Evolutionary conservation across 164 flowering plant genomes (phyloP).

Genomic region (Macadamia integrifolia): DNA sequence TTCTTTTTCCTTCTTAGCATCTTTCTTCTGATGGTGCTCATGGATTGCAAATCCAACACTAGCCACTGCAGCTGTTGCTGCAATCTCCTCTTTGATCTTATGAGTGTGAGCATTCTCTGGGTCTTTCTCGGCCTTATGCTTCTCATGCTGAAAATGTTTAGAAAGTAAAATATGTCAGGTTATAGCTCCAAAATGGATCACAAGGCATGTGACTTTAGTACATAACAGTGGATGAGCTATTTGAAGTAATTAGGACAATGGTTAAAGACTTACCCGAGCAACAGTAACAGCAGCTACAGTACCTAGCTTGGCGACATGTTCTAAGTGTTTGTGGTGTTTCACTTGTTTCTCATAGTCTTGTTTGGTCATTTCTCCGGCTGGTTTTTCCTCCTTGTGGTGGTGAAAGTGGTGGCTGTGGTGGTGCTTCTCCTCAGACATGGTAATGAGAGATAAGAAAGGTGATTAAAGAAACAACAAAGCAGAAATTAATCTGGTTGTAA

Average conservation of each 20-base stretch:
- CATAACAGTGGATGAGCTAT: too few species aligned
- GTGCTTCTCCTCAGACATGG: too few species aligned
- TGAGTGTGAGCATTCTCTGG: constrained; percentile 66
- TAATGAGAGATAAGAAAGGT: too few species aligned
- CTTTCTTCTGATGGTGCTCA: constrained; percentile 76
- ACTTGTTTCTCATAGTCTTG: constrained; percentile 36
- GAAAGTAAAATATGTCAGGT: neutral
- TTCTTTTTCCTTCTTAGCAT: constrained; percentile 29
- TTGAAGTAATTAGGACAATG: too few species aligned
- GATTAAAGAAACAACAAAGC: too few species aligned
- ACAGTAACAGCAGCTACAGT: constrained; percentile 52
- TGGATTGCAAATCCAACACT: constrained; percentile 54
- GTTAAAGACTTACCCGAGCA: constrained; percentile 22
- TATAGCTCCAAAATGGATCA: too few species aligned
- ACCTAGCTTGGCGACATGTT: constrained; percentile 51
- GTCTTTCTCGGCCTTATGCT: constrained; percentile 50
- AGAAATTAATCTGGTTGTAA: too few species aligned
- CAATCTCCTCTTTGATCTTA: constrained; percentile 58
- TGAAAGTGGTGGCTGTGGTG: too few species aligned
- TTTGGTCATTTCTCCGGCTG: too few species aligned
- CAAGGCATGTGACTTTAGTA: too few species aligned
- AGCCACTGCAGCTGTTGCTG: constrained; percentile 48
- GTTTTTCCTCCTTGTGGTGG: too few species aligned
- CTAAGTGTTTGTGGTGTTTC: constrained; percentile 67
- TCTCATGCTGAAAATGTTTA: constrained; percentile 25